phyloP scores from a whole-genome alignment of 805 yeast genomes.

The Nakazawaea sp. region DNA sequence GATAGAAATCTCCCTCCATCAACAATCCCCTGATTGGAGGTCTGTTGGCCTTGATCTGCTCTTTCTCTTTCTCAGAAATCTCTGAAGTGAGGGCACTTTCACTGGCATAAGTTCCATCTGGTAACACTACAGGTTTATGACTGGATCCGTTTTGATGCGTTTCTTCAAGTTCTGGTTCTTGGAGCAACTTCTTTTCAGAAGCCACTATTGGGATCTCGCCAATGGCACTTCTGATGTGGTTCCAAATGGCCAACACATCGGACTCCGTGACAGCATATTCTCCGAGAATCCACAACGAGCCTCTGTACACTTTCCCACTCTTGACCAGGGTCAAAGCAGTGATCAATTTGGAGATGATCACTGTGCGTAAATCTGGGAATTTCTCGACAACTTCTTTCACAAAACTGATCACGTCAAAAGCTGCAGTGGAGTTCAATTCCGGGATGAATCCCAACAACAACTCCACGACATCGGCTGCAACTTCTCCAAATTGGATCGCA shows the following conservation, averaged over 20 bases:
- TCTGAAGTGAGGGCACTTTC: slow-evolving; percentile 71
- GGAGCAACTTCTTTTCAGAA: slow-evolving; percentile 48
- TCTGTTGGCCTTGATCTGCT: slow-evolving; percentile 22
- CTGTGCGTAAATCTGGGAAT: slow-evolving; percentile 69
- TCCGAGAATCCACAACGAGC: slow-evolving; percentile 94
- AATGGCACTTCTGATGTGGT: slow-evolving; percentile 67
- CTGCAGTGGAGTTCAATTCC: slow-evolving; percentile 79
- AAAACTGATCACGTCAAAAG: slow-evolving; percentile 84
- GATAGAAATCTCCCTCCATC: slow-evolving; percentile 82
- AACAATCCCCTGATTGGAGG: slow-evolving; percentile 77
- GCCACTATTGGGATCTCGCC: slow-evolving; percentile 91
- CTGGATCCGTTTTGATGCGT: slow-evolving; percentile 25
- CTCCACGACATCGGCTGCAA: slow-evolving; percentile 87
- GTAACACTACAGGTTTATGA: slow-evolving; percentile 75
- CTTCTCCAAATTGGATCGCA: slow-evolving; percentile 84
- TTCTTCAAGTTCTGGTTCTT: slow-evolving; percentile 27
- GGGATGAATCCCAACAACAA: slow-evolving; percentile 79
- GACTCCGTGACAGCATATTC: slow-evolving; percentile 73
- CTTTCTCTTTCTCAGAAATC: slow-evolving; percentile 22
- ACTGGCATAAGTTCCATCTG: slow-evolving; percentile 99
- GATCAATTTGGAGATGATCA: slow-evolving; percentile 59
- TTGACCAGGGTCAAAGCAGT: slow-evolving; percentile 57
- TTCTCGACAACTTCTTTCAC: slow-evolving; percentile 92
- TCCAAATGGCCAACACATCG: slow-evolving; percentile 82
- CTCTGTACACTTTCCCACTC: slow-evolving; percentile 88